Conservation (phyloP, 208 protist genomes). For the Acanthamoeba lugdunensis region DNA sequence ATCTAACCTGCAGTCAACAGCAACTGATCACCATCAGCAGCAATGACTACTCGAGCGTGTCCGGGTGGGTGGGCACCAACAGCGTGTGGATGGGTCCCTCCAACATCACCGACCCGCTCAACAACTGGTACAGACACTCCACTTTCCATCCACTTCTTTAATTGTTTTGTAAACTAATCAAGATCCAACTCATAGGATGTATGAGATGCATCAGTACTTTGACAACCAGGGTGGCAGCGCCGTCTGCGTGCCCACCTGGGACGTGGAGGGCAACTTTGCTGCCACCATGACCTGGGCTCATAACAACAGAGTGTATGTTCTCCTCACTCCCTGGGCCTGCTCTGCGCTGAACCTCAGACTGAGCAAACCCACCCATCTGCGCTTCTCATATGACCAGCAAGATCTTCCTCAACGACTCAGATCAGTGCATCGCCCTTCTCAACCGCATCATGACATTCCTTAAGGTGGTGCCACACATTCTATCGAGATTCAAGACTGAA, state of each 20-base stretch:
- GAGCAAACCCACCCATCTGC: no score
- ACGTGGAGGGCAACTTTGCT: background rate
- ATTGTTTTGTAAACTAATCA: no score
- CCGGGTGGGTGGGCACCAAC: conserved; percentile 28
- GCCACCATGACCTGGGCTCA: background rate
- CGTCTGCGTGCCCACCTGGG: no score
- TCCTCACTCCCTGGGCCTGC: no score
- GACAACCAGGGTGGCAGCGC: background rate
- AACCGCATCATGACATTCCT: background rate
- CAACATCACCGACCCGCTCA: conserved; percentile 45
- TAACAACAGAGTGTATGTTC: background rate
- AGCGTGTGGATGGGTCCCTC: background rate
- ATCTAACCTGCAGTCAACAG: conserved; percentile 9
- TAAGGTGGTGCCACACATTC: no score
- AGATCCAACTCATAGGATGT: no score
- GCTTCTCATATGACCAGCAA: background rate
- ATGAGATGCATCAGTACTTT: conserved; percentile 43
- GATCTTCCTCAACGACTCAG: background rate
- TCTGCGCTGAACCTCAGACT: no score
- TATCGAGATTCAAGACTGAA: no score
- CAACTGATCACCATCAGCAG: background rate
- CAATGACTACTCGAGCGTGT: background rate
- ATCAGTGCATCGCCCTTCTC: background rate
- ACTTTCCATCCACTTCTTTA: no score
- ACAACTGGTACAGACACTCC: no score